Conservation (phyloP, 805 yeast genomes). For the Lachancea sp. region DNA sequence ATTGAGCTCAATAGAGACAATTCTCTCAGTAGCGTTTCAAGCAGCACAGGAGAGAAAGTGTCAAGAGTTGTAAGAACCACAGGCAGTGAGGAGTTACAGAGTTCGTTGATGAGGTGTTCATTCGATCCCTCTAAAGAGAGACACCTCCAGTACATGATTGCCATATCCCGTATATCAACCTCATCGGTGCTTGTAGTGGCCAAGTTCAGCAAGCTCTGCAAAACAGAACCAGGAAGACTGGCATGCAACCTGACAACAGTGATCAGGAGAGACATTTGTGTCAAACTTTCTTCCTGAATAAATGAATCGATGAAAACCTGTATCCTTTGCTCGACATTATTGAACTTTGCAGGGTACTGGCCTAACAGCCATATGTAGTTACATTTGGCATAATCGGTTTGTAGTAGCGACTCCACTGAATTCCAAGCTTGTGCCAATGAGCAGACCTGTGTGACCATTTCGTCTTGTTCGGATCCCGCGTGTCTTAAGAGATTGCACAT, state of each 20-base stretch:
- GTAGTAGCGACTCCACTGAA: constrained; percentile 42
- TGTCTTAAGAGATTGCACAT: constrained; percentile 62
- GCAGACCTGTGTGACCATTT: constrained; percentile 24
- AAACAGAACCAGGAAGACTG: constrained; percentile 37
- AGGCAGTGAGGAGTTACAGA: constrained; percentile 50
- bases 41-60: constrained; percentile 57
- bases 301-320: constrained; percentile 44
- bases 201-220: constrained; percentile 54
- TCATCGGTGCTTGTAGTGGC: constrained; percentile 63
- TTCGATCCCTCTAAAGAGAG: constrained; percentile 41
- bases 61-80: constrained; percentile 68
- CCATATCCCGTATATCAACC: constrained; percentile 75
- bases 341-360: constrained; percentile 58
- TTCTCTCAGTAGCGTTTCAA: constrained; percentile 66
- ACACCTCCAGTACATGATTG: constrained; percentile 74
- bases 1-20: constrained; percentile 83
- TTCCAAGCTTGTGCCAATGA: constrained; percentile 34
- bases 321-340: constrained; percentile 44
- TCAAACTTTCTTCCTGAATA: constrained; percentile 49
- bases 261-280: constrained; percentile 56
- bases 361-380: constrained; percentile 64
- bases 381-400: constrained; percentile 43
- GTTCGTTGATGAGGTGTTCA: constrained; percentile 22
- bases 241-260: constrained; percentile 54
- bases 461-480: constrained; percentile 40